Percentiles rank a stretch among this genome's conserved stretches.
Evolutionary conservation across 2,329 filamentous ascomycete species (phyloP).

Genomic region (Penicillium sp.): DNA sequence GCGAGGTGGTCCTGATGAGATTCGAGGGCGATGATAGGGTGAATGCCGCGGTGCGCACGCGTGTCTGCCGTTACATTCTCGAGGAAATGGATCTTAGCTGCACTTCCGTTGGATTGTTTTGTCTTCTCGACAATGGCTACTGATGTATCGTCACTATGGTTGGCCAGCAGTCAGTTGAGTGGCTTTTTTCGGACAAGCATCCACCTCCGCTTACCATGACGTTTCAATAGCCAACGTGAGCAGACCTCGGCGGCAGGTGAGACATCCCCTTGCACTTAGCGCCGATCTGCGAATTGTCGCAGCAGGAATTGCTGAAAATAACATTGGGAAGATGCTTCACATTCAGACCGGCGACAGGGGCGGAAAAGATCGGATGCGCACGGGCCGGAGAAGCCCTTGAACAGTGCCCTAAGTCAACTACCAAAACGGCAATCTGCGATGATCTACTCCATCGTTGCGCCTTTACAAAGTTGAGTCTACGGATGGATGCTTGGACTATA

Average conservation of each 20-base stretch:
- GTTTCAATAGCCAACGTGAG: slow-evolving; percentile 48
- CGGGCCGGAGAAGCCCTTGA: slow-evolving; percentile 31
- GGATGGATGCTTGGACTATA: background rate
- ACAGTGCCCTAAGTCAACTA: slow-evolving; percentile 19
- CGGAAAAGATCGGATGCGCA: slow-evolving; percentile 27
- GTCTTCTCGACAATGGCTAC: slow-evolving; percentile 72
- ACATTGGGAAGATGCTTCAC: slow-evolving; percentile 24
- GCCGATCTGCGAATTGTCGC: slow-evolving; percentile 22
- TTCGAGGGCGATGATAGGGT: slow-evolving; percentile 69
- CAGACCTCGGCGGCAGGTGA: slow-evolving; percentile 26
- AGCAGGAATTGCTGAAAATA: slow-evolving; percentile 18
- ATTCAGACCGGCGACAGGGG: slow-evolving; percentile 12
- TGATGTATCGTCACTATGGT: slow-evolving; percentile 75
- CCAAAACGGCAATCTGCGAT: slow-evolving; percentile 5
- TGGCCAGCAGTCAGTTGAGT: background rate
- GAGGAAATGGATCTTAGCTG: slow-evolving; percentile 68
- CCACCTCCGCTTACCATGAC: slow-evolving; percentile 37
- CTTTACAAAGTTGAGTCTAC: background rate
- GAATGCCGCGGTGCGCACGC: slow-evolving; percentile 68
- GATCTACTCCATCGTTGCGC: background rate
- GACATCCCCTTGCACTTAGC: slow-evolving; percentile 4
- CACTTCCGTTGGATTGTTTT: slow-evolving; percentile 4
- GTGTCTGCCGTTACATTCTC: slow-evolving; percentile 78
- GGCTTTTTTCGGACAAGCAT: background rate
- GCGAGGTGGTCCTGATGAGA: slow-evolving; percentile 72